phyloP scores from a whole-genome alignment of 2,329 filamentous ascomycete species.

The Diaporthe sp. region DNA sequence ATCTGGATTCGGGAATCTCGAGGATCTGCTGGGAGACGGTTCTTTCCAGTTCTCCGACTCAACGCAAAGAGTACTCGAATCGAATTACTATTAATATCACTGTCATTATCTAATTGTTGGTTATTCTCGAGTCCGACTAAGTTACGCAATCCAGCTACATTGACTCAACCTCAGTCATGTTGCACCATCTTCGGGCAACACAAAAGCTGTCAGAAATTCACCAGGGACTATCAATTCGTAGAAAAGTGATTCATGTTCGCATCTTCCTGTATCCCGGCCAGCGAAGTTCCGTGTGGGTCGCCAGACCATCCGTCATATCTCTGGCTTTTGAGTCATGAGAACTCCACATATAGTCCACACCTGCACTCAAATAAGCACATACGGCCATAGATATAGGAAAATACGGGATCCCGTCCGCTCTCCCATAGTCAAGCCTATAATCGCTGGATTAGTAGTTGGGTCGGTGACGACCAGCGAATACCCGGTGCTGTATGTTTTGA shows the following conservation, averaged over 20 bases:
- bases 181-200: neutral
- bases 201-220: no score
- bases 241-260: neutral
- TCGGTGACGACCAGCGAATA: neutral
- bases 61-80: neutral
- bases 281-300: neutral
- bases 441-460: no score
- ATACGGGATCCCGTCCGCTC: conserved; percentile 5
- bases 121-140: no score
- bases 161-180: neutral
- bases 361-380: neutral
- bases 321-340: neutral
- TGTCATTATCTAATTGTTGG: neutral
- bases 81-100: neutral
- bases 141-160: neutral
- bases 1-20: conserved; percentile 39
- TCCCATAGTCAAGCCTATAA: no score
- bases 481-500: conserved; percentile 19
- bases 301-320: neutral
- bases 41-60: conserved; percentile 27
- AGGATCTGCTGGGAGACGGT: conserved; percentile 33
- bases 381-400: conserved; percentile 12
- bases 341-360: neutral
- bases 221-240: no score
- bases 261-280: no score